Evolutionary conservation across 23 red algal species (phyloP), one percentile per base, ranked within the genome.

Genomic region (Gracilaria domingensis): DNA sequence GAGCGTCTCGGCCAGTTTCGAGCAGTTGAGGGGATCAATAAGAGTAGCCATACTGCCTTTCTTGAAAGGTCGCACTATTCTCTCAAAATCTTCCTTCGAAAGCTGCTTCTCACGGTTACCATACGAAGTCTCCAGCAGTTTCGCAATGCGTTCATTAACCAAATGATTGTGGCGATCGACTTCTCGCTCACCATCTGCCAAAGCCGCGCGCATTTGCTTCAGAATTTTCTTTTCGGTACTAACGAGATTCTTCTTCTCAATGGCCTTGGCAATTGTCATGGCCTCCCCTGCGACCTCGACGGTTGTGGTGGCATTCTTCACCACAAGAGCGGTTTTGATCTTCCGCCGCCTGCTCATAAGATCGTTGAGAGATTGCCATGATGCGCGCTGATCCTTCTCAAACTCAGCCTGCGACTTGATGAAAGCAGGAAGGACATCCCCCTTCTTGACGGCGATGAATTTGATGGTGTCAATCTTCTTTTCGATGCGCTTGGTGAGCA

Each of bases 261-360:
- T 90, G 0, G 76, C 86, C 73, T 90, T 47, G 28, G 86, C 86
- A 80, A 90, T 81, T n/a, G 86, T 90, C 54, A 80, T 42, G 39
- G 12, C 62, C 25, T 79, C 76, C 33, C 72, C 72, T 4, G 69
- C 74, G 44, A 90, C 25, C 37, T 78, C 55, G 6, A 90, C 73
- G 23, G 45, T 21, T 7, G 86, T 90, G 38, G 33, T 60, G 12
- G 86, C 86, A 66, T 78, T 90, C 4, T 72, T 54, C 28, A 90
- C 58, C 4, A 90, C 66, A 12, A 90, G 38, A 67, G 86, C 86
- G 32, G 74, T 80, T 30, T 90, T 90, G 73, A 90, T 65, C 39
- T 90, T 90, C 9, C 86, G 70, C 8, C 76, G 47, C 44, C 72
- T 37, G 33, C 32, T 29, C 70, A 80, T 65, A 8, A 90, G 57